These are phyloP conservation scores for Sonneratia caseolaris DNA, from an alignment of 345 rosid species.

Conservation along the genomic window DNA sequence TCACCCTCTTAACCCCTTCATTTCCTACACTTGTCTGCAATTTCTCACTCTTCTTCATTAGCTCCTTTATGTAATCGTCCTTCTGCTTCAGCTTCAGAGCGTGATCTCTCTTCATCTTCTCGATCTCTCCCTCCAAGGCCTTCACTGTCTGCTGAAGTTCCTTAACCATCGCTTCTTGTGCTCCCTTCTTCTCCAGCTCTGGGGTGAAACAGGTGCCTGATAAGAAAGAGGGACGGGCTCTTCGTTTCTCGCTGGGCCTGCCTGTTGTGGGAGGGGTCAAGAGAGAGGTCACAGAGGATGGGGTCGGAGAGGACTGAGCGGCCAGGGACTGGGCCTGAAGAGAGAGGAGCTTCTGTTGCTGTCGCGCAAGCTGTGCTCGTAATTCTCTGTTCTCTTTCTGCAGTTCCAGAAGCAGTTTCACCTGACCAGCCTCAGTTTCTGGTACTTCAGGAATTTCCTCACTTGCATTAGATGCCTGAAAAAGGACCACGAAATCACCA, in stretches of 20 bases:
- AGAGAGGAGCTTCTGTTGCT: constrained; percentile 59
- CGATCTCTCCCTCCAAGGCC: constrained; percentile 62
- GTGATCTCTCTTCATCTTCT: constrained; percentile 71
- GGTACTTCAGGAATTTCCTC: constrained; percentile 42
- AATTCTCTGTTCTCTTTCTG: constrained; percentile 81
- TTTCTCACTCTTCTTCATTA: constrained; percentile 42
- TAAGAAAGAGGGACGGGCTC: constrained; percentile 57
- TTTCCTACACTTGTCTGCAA: constrained; percentile 17
- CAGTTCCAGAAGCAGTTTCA: constrained; percentile 66
- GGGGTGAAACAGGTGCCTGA: constrained; percentile 68
- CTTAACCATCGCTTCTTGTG: constrained; percentile 20
- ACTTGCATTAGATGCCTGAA: constrained; percentile 42
- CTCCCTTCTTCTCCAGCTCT: constrained; percentile 44
- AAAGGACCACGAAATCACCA: background rate
- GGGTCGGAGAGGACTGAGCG: constrained; percentile 56
- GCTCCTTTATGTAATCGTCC: constrained; percentile 47
- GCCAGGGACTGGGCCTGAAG: constrained; percentile 69
- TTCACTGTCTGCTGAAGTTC: constrained; percentile 57
- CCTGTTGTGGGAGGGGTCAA: constrained; percentile 67
- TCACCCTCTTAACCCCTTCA: constrained; percentile 37
- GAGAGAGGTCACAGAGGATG: constrained; percentile 59
- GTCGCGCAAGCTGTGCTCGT: constrained; percentile 60
- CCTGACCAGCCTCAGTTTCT: constrained; percentile 44
- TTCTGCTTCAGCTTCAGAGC: constrained; percentile 61
- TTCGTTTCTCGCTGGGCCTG: constrained; percentile 46